Conservation (phyloP, 179 eudicot species). For the Patellifolia procumbens region DNA sequence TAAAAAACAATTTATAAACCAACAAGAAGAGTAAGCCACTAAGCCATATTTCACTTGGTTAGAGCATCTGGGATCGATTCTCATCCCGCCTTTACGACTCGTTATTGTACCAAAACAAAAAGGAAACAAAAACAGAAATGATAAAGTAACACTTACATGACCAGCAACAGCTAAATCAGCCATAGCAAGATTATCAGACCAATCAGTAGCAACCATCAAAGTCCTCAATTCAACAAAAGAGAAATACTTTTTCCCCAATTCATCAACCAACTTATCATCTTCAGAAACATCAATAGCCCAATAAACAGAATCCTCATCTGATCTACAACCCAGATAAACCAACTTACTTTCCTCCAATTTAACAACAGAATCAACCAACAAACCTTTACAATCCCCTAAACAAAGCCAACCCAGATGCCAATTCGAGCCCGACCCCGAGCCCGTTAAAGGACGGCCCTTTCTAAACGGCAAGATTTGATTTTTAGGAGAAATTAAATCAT, state of each 20-base stretch:
- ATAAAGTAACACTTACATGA: constrained; percentile 55
- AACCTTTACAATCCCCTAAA: constrained; percentile 53
- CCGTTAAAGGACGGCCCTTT: constrained; percentile 81
- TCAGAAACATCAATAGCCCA: constrained; percentile 88
- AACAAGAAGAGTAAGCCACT: no score
- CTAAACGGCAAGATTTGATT: constrained; percentile 75
- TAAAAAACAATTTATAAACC: background rate
- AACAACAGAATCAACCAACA: constrained; percentile 51
- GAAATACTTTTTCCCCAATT: constrained; percentile 56
- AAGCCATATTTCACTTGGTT: no score
- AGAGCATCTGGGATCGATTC: no score
- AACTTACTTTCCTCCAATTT: constrained; percentile 56
- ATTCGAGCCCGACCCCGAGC: constrained; percentile 31
- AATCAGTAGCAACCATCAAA: constrained; percentile 98
- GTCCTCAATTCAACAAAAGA: constrained; percentile 92
- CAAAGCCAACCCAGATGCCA: constrained; percentile 96
- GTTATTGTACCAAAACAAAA: background rate
- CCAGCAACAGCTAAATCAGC: constrained; percentile 92
- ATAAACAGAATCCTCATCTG: constrained; percentile 63
- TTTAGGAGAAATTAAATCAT: constrained; percentile 44
- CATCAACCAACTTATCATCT: constrained; percentile 47
- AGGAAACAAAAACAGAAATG: background rate
- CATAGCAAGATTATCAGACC: constrained; percentile 77
- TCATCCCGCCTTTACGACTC: no score
- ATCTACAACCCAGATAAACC: constrained; percentile 73